These are phyloP conservation scores for Didymella lethalis DNA, from an alignment of 2,329 filamentous ascomycete species.

Conservation along the genomic window DNA sequence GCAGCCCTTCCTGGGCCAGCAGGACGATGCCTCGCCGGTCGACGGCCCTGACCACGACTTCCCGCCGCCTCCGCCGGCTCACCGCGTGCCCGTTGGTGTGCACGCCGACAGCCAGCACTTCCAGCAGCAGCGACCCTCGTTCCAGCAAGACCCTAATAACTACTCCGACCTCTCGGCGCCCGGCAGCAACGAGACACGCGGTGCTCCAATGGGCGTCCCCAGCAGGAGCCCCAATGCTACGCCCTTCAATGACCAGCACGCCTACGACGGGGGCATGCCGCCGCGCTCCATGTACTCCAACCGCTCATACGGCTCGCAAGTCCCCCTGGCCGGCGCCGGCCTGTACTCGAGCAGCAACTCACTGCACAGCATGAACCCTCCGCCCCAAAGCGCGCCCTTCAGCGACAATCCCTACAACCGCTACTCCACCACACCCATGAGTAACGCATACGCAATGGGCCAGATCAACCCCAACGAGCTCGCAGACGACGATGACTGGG, in stretches of 20 bases:
- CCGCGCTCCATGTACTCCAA: slow-evolving; percentile 37
- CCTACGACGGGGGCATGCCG: slow-evolving; percentile 15
- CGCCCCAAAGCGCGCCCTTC: slow-evolving; percentile 53
- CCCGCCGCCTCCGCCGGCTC: slow-evolving; percentile 47
- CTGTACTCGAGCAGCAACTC: slow-evolving; percentile 53
- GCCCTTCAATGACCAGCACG: slow-evolving; percentile 36
- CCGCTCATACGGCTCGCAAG: slow-evolving; percentile 31
- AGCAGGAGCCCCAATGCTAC: slow-evolving; percentile 33
- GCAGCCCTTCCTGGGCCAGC: slow-evolving; percentile 34
- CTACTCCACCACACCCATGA: slow-evolving; percentile 55
- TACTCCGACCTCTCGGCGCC: slow-evolving; percentile 48
- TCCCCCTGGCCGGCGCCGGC: slow-evolving; percentile 41
- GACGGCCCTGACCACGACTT: slow-evolving; percentile 33
- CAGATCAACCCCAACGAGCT: slow-evolving; percentile 80
- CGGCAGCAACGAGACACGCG: slow-evolving; percentile 58
- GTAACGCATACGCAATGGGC: slow-evolving; percentile 49
- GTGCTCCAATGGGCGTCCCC: slow-evolving; percentile 58
- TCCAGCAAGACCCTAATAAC: slow-evolving; percentile 39
- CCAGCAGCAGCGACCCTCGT: slow-evolving; percentile 31
- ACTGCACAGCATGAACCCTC: slow-evolving; percentile 58
- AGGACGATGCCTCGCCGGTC: slow-evolving; percentile 31
- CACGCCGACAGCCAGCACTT: slow-evolving; percentile 34
- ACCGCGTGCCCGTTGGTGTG: slow-evolving; percentile 41
- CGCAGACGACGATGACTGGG: slow-evolving; percentile 87
- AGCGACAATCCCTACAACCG: slow-evolving; percentile 73